phyloP scores from a whole-genome alignment of 208 protist genomes.

The Vickermania spadyakhi region DNA sequence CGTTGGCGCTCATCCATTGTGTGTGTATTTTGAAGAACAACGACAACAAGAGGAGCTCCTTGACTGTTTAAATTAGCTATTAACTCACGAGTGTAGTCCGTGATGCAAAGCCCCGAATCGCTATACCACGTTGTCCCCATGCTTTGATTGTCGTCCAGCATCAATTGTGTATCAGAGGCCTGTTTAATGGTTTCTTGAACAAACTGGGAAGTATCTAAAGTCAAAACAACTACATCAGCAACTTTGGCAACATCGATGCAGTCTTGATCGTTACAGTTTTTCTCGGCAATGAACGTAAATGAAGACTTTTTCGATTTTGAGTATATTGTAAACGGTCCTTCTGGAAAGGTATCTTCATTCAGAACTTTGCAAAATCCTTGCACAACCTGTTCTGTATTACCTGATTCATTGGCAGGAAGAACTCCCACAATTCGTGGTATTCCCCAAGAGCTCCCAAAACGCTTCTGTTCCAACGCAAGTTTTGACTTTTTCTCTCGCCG shows the following conservation, averaged over 20 bases:
- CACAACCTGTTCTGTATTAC: conserved; percentile 64
- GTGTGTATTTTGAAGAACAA: conserved; percentile 71
- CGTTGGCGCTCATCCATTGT: conserved; percentile 62
- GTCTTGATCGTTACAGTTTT: conserved; percentile 72
- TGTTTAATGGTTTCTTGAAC: conserved; percentile 76
- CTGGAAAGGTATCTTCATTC: conserved; percentile 18
- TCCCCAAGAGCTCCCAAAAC: conserved; percentile 32
- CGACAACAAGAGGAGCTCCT: conserved; percentile 53
- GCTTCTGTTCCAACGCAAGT: conserved; percentile 32
- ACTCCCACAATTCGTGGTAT: conserved; percentile 69
- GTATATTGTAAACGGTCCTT: conserved; percentile 35
- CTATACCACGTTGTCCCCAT: conserved; percentile 78
- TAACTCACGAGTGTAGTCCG: conserved; percentile 73
- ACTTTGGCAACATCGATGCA: conserved; percentile 79
- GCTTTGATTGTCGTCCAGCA: conserved; percentile 20
- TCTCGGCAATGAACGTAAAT: conserved; percentile 79
- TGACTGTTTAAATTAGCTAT: conserved; percentile 69
- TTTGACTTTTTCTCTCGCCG: conserved; percentile 37
- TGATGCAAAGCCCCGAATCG: conserved; percentile 81
- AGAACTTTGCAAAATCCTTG: conserved; percentile 43
- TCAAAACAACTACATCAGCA: conserved; percentile 71
- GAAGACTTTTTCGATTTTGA: conserved; percentile 52
- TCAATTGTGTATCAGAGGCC: conserved; percentile 32
- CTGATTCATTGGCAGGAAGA: conserved; percentile 77
- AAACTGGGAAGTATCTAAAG: conserved; percentile 63